Conservation (phyloP, 2,329 filamentous ascomycete genomes). For the Pseudomassariella vexata region DNA sequence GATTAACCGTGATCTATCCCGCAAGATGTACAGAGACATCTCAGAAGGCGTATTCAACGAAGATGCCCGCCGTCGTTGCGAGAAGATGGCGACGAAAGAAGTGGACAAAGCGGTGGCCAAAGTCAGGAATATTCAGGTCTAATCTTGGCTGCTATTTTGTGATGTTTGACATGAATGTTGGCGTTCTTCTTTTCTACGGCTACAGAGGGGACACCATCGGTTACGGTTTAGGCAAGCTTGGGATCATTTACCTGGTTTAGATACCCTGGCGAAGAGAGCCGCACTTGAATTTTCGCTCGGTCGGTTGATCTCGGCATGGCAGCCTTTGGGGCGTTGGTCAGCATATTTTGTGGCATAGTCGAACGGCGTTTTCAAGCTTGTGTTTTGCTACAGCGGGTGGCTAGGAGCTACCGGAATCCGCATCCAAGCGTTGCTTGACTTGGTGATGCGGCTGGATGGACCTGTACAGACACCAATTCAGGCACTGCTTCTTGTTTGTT, state of each 20-base stretch:
- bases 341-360: too few species aligned
- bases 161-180: conserved; percentile 8
- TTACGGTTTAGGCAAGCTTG: conserved; percentile 12
- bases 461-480: too few species aligned
- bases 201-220: conserved; percentile 10
- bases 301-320: conserved; percentile 10
- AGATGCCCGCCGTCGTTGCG: conserved; percentile 63
- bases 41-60: conserved; percentile 55
- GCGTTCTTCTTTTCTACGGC: conserved; percentile 14
- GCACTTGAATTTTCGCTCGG: conserved; percentile 10
- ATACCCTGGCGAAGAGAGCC: conserved; percentile 15
- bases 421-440: too few species aligned
- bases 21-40: conserved; percentile 74
- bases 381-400: too few species aligned
- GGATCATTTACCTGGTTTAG: conserved; percentile 15
- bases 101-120: conserved; percentile 68
- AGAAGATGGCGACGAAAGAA: conserved; percentile 70
- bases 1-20: conserved; percentile 86
- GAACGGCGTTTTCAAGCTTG: not conserved
- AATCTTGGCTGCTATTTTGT: conserved; percentile 9
- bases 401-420: too few species aligned
- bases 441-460: too few species aligned
- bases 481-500: too few species aligned
- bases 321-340: too few species aligned
- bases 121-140: conserved; percentile 25